A percentile compares a stretch with the other conserved stretches of the same genome.
phyloP scores from a whole-genome alignment of 1,139 yeast species.

The Starmera stellimalicola region DNA sequence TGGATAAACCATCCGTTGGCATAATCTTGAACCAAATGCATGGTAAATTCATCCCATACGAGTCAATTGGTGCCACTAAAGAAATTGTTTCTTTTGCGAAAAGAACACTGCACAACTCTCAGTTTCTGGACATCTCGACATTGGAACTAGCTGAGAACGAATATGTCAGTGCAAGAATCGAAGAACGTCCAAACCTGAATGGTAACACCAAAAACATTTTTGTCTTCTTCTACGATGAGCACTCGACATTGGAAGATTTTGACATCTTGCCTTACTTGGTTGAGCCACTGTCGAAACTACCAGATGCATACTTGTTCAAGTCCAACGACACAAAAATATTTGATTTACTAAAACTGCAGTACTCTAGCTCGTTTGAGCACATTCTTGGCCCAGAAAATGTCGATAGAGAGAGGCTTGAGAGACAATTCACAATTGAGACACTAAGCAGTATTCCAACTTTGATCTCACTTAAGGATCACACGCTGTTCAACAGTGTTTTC shows the following conservation, averaged over 20 bases:
- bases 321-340: constrained; percentile 30
- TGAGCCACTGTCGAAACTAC: constrained; percentile 47
- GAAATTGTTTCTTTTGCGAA: constrained; percentile 27
- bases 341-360: constrained; percentile 24
- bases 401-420: constrained; percentile 27
- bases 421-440: constrained; percentile 40
- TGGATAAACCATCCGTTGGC: constrained; percentile 25
- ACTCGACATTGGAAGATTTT: constrained; percentile 49
- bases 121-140: constrained; percentile 29
- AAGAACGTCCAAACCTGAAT: constrained; percentile 22
- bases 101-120: constrained; percentile 26
- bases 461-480: constrained; percentile 47
- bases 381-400: constrained; percentile 36
- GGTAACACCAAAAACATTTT: constrained; percentile 28
- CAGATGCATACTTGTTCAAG: constrained; percentile 45
- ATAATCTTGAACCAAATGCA: constrained; percentile 29
- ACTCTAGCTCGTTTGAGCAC: constrained; percentile 23
- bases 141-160: constrained; percentile 16
- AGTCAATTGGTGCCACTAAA: constrained; percentile 15
- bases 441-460: constrained; percentile 53
- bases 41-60: constrained; percentile 25
- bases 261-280: constrained; percentile 49
- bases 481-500: constrained; percentile 40
- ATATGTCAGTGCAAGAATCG: constrained; percentile 3
- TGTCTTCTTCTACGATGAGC: constrained; percentile 45